These are phyloP conservation scores for Xylaria intraflava DNA, from an alignment of 495 filamentous ascomycete species.

Conservation along the genomic window DNA sequence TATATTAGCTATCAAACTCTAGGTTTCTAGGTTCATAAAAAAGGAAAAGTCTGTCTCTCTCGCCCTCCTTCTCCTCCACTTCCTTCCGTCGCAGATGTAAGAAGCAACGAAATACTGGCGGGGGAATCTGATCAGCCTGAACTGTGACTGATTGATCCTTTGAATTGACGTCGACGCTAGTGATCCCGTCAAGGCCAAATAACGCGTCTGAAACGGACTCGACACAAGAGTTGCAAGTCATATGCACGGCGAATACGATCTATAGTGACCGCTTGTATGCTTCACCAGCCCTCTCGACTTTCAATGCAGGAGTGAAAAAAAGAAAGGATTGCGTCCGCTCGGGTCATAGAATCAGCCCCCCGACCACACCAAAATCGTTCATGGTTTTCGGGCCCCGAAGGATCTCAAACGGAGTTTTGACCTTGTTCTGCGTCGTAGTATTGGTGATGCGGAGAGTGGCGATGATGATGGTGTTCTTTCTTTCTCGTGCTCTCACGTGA, in stretches of 20 bases:
- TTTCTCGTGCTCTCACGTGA: slow-evolving; percentile 16
- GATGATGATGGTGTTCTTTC: not conserved
- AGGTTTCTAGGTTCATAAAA: too few relatives aligned
- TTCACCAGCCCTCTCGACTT: slow-evolving; percentile 19
- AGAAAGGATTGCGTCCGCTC: too few relatives aligned
- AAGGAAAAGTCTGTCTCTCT: not conserved
- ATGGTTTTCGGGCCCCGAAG: slow-evolving; percentile 14
- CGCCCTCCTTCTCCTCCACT: not conserved
- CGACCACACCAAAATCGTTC: too few relatives aligned
- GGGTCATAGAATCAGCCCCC: too few relatives aligned
- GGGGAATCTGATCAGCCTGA: slow-evolving; percentile 48
- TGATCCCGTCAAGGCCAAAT: slow-evolving; percentile 63
- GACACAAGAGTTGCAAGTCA: slow-evolving; percentile 83
- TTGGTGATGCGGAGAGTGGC: slow-evolving; percentile 7
- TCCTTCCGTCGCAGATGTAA: not conserved
- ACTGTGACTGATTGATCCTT: slow-evolving; percentile 61
- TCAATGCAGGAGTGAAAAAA: not conserved
- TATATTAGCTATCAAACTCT: slow-evolving; percentile 9
- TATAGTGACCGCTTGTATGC: slow-evolving; percentile 30
- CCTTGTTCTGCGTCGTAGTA: slow-evolving; percentile 22
- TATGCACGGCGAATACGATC: slow-evolving; percentile 91
- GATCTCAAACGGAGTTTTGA: slow-evolving; percentile 43
- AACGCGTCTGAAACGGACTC: slow-evolving; percentile 74
- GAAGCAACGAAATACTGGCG: not conserved
- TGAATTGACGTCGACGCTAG: slow-evolving; percentile 59